Conservation (phyloP, 192 early-diverging fungal genomes). For the Backusella tuberculispora region DNA sequence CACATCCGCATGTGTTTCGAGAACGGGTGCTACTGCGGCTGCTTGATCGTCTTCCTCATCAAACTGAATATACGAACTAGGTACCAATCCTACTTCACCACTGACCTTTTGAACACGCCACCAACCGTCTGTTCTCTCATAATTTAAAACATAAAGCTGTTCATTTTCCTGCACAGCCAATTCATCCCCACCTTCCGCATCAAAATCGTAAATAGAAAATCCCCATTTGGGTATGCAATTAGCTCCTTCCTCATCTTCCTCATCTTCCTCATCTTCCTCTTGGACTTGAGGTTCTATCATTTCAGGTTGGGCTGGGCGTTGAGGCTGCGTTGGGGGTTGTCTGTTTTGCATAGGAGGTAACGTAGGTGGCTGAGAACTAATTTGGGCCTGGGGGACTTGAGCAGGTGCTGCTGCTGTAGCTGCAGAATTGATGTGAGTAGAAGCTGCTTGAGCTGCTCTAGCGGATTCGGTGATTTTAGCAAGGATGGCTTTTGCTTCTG, state of each 20-base stretch:
- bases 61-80: conserved; percentile 75
- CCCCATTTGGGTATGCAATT: conserved; percentile 35
- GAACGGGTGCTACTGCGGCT: conserved; percentile 29
- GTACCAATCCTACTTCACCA: conserved; percentile 76
- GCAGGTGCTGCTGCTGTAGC: conserved; percentile 34
- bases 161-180: conserved; percentile 85
- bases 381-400: neutral
- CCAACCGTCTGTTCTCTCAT: conserved; percentile 86
- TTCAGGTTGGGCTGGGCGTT: neutral
- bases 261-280: conserved; percentile 37
- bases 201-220: conserved; percentile 82
- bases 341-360: conserved; percentile 20
- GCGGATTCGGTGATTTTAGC: conserved; percentile 64
- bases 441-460: conserved; percentile 48
- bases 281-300: conserved; percentile 34
- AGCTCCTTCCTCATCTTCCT: conserved; percentile 35
- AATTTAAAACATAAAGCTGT: conserved; percentile 82
- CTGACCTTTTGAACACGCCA: conserved; percentile 71
- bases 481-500: conserved; percentile 68
- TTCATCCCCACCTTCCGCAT: conserved; percentile 84
- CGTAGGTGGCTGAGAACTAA: neutral
- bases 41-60: conserved; percentile 20
- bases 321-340: neutral
- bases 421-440: conserved; percentile 17
- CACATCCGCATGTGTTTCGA: conserved; percentile 21